These are phyloP conservation scores for Fusarium haematococcum DNA, from an alignment of 2,329 filamentous ascomycete genomes.

Conservation along the genomic window DNA sequence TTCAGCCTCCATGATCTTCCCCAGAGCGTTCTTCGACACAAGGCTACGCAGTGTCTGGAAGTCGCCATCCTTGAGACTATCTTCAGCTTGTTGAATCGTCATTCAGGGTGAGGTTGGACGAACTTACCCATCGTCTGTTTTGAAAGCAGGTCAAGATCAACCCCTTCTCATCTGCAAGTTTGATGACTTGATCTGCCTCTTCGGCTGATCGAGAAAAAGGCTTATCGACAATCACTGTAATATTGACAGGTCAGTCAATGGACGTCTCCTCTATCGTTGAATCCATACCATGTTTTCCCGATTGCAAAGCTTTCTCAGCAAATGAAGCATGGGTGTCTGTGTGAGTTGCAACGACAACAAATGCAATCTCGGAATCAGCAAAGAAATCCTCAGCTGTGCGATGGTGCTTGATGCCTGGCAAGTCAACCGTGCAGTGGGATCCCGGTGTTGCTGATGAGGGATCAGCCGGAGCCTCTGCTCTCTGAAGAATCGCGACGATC, in stretches of 20 bases:
- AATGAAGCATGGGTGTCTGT: conserved; percentile 35
- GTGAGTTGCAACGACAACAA: conserved; percentile 64
- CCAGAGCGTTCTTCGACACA: conserved; percentile 44
- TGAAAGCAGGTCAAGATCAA: conserved; percentile 40
- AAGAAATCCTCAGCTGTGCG: conserved; percentile 69
- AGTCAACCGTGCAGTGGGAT: conserved; percentile 62
- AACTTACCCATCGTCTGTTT: conserved; percentile 37
- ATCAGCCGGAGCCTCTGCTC: conserved; percentile 53
- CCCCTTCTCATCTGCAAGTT: conserved; percentile 26
- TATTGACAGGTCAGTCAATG: not conserved
- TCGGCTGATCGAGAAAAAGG: conserved; percentile 32
- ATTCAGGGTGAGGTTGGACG: accelerated
- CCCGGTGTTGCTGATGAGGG: conserved; percentile 39
- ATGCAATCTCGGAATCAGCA: conserved; percentile 66
- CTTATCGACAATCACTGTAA: conserved; percentile 38
- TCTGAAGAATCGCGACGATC: conserved; percentile 61
- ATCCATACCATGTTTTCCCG: conserved; percentile 36
- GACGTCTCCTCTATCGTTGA: not conserved
- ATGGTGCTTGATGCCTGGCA: conserved; percentile 65
- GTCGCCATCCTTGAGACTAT: conserved; percentile 30
- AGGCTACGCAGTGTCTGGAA: conserved; percentile 34
- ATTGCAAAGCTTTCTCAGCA: conserved; percentile 26
- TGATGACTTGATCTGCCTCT: conserved; percentile 35
- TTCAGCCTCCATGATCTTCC: conserved; percentile 73
- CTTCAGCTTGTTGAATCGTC: not conserved